Base-by-base conservation (phyloP, 2,329 filamentous ascomycete species). In the Pleoardoris graminearum region DNA sequence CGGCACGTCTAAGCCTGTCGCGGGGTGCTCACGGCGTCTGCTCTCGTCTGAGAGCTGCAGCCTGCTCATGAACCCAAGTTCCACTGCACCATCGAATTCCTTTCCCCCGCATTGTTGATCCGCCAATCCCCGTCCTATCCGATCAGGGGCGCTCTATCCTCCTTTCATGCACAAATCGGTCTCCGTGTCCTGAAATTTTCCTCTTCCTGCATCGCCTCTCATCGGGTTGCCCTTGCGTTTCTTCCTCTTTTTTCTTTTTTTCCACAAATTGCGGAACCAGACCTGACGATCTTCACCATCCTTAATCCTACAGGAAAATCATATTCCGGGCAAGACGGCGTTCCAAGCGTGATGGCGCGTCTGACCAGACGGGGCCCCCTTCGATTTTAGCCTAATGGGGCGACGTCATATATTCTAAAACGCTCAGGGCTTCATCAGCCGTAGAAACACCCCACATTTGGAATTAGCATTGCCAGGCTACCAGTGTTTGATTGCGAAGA, bases 401-500 rank as follows among this genome's bases (percentile, higher is more conserved):
- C 3, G 22, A 7, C 7, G 10, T 30, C 33, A 38, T 46, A 27
- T 46, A 46, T 33, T 14, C 14, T 7, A 37, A 19, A 29, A 29
- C 33, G 33, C 33, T 22, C 32, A 47, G 44, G 21, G 44, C 32
- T 19, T 37, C 44, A 47, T 37, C 44, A 47, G 19, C 44, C 44
- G 44, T 30, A 29, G 16, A 47, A 22, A 37, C 23, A 17, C 44
- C n/a, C n/a, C 33, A 25, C 21, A 29, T 37, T 35, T 27, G 33
- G 44, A 11, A 23, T 27, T n/a, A 30, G 2, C 7, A 21, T 11
- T 12, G 7, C 8, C 22, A 19, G 22, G 7, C 22, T 21, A 14
- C 32, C 44, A 38, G 23, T 8, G 16, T 7, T 29, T 33, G 16
- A 19, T 23, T 16, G 16, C 44, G 37, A 22, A 37, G 16, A 14